Evolutionary conservation across 371 early-diverging fungal species (phyloP), one percentile per base, ranked within the genome.

Genomic region (Syncephalis fuscata): DNA sequence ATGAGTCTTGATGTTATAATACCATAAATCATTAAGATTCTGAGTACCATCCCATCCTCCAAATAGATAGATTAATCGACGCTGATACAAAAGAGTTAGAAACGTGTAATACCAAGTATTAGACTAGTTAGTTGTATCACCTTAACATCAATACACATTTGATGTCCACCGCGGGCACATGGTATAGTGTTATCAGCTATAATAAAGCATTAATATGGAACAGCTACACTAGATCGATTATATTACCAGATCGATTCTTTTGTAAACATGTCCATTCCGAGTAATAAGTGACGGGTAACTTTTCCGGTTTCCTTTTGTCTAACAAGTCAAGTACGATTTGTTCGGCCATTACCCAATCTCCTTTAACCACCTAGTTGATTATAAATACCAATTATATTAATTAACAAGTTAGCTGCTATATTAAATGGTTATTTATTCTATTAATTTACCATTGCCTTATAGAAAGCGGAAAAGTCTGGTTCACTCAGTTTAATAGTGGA

Each of bases 11-110:
- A 82, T 73, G 47, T 75, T 64, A 52, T 66, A 88, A 42, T 64
- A 66, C 98, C 98, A 98, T 50, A 96, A 80, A 62, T 98, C 98
- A 9, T 77, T 67, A 26, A 96, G 62, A 50, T 95, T 92, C 26
- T 70, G 60, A 10, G 66, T 54, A 1, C 98, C 98, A 67, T 92
- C 81, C 92, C 94, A 98, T 7, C 98, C 98, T 14, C 97, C 98
- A 55, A 88, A 76, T 17, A 98, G 54, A 61, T 90, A 98, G 1
- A 92, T 78, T n/a, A 63, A 58, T 15, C 84, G 74, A 3, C 61
- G 59, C 40, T 65, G 40, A 2, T 36, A 17, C 22, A 22, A 25
- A 22, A 46, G 2, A 45, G 43, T 45, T 25, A 20, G 50, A n/a
- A 9, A n/a, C 2, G 43, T 50, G n/a, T 47, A 22, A 11, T 32